These are phyloP conservation scores for Boletus coccyginus DNA, from an alignment of 768 basidiomycete genomes.

Conservation along the genomic window DNA sequence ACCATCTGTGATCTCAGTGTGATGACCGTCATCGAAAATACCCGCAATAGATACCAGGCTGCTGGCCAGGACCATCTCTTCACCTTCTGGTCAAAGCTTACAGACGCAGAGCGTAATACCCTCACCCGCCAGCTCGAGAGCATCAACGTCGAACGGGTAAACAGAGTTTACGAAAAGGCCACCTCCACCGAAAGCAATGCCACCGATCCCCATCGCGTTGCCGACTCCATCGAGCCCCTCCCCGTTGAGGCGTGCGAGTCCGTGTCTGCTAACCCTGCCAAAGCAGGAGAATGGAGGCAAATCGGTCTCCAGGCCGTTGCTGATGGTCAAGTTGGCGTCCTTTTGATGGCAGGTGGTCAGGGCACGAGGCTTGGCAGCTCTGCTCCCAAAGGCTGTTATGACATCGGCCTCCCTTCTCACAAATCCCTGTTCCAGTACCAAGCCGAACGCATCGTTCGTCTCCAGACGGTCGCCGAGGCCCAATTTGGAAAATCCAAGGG, in stretches of 20 bases:
- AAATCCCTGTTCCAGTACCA: slow-evolving; percentile 96
- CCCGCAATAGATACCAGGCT: slow-evolving; percentile 63
- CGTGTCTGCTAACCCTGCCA: slow-evolving; percentile 48
- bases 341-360: slow-evolving; percentile 98
- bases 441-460: slow-evolving; percentile 88
- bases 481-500: slow-evolving; percentile 49
- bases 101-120: slow-evolving; percentile 55
- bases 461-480: slow-evolving; percentile 74
- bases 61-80: slow-evolving; percentile 90
- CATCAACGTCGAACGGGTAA: slow-evolving; percentile 89
- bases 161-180: slow-evolving; percentile 80
- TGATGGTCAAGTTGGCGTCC: slow-evolving; percentile 83
- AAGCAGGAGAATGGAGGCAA: slow-evolving; percentile 70
- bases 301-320: slow-evolving; percentile 81
- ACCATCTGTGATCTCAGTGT: background rate
- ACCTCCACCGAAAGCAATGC: slow-evolving; percentile 60
- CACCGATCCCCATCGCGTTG: slow-evolving; percentile 34
- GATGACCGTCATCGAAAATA: slow-evolving; percentile 53
- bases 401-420: slow-evolving; percentile 91
- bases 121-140: slow-evolving; percentile 70
- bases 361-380: slow-evolving; percentile 91
- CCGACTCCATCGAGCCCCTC: slow-evolving; percentile 72
- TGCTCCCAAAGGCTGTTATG: slow-evolving; percentile 97
- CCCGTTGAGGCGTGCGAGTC: slow-evolving; percentile 75
- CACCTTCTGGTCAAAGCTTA: slow-evolving; percentile 78